Evolutionary conservation across 148 eudicot genomes (phyloP).

Genomic region (Fagopyrum homotropicum): DNA sequence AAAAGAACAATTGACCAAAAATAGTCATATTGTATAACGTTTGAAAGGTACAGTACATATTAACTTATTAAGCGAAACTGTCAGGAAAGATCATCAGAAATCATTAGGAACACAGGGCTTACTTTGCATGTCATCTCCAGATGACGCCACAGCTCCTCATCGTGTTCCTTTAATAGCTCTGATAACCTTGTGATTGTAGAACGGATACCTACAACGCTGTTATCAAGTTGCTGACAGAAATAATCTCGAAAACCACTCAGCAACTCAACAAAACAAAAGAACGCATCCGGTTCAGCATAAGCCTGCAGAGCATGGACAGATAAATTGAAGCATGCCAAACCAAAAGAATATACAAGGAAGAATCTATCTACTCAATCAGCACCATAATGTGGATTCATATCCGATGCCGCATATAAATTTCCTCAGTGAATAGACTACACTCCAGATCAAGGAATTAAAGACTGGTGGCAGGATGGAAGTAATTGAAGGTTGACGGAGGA

Average conservation of each 20-base stretch:
- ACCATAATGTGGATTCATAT: background rate
- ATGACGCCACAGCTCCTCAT: constrained; percentile 99
- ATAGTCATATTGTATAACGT: background rate
- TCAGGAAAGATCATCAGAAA: background rate
- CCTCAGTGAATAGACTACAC: background rate
- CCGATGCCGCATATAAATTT: background rate
- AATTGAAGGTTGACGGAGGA: background rate
- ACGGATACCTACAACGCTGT: constrained; percentile 94
- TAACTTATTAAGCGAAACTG: background rate
- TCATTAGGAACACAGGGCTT: constrained; percentile 17
- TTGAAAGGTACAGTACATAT: background rate
- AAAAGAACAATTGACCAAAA: background rate
- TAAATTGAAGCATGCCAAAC: background rate
- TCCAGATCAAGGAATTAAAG: background rate
- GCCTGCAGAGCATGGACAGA: constrained; percentile 39
- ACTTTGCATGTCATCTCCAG: constrained; percentile 95
- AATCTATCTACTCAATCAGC: background rate
- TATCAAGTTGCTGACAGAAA: constrained; percentile 95
- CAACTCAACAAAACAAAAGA: constrained; percentile 94
- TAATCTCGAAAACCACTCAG: constrained; percentile 88
- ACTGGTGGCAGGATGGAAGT: background rate
- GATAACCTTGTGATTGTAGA: constrained; percentile 87
- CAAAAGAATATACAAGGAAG: background rate
- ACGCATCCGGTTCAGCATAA: constrained; percentile 88
- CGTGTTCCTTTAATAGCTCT: constrained; percentile 75